A percentile compares a stretch with the other conserved stretches of the same genome.
Conservation (phyloP, 202 grass and related monocot genomes). For the Hordeum pubiflorum region DNA sequence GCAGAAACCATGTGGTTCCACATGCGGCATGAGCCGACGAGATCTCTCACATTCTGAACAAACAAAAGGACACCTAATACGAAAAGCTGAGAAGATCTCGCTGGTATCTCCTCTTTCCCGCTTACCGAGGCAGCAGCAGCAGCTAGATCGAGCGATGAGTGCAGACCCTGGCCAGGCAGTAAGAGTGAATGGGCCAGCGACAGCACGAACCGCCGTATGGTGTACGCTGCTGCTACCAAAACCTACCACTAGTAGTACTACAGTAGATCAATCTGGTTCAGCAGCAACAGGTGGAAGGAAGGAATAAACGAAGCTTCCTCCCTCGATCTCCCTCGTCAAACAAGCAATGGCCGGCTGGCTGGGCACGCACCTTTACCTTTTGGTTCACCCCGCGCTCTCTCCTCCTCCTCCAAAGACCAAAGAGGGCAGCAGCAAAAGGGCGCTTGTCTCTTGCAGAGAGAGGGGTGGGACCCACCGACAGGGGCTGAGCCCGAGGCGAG, state of each 20-base stretch:
- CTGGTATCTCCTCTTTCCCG: conserved; percentile 2
- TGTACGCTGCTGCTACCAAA: not conserved
- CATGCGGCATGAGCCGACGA: not conserved
- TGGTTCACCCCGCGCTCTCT: not conserved
- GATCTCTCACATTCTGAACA: not conserved
- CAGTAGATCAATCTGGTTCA: not conserved
- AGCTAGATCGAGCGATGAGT: not conserved
- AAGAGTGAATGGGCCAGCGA: not conserved
- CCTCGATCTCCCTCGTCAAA: not conserved
- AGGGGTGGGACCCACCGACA: conserved; percentile 18
- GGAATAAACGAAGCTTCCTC: conserved; percentile 59
- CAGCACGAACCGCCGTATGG: too few relatives aligned
- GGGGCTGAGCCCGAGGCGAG: not conserved
- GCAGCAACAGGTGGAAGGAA: not conserved
- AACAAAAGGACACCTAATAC: not conserved
- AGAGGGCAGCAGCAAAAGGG: conserved; percentile 15
- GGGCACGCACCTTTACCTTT: not conserved
- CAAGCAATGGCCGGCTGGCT: not conserved
- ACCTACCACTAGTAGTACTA: too few relatives aligned
- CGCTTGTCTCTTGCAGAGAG: conserved; percentile 23
- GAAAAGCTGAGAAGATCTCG: conserved; percentile 8
- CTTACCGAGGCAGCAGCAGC: not conserved
- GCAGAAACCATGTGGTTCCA: not conserved
- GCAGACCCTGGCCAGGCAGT: conserved; percentile 1
- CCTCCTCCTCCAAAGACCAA: not conserved